Percentiles rank a stretch among this genome's conserved stretches.
Conservation (phyloP, 2,329 filamentous ascomycete genomes). For the Paracorniculantispora psalliotae region DNA sequence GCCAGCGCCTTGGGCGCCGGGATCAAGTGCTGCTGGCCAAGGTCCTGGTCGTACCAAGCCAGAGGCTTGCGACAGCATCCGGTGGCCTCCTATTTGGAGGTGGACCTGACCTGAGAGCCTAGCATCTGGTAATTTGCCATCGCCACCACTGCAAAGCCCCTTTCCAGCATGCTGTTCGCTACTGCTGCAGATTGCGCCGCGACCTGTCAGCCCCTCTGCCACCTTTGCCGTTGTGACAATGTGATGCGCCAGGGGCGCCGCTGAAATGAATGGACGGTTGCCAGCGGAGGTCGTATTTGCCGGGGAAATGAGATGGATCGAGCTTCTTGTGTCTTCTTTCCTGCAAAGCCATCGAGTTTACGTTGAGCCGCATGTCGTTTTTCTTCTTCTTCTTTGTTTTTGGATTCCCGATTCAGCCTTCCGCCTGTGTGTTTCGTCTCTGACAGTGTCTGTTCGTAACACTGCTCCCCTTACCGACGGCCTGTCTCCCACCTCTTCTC, state of each 20-base stretch:
- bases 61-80: neutral
- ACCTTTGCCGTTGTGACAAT: neutral
- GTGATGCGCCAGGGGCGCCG: neutral
- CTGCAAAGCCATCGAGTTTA: neutral
- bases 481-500: neutral
- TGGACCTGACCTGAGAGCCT: neutral
- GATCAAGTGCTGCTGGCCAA: constrained; percentile 2
- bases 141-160: constrained; percentile 4
- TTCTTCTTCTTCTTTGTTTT: neutral
- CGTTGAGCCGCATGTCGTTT: neutral
- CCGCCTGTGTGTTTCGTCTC: neutral
- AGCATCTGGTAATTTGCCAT: constrained; percentile 8
- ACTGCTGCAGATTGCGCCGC: constrained; percentile 8
- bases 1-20: neutral
- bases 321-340: constrained; percentile 1
- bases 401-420: neutral
- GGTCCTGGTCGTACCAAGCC: neutral
- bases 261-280: constrained; percentile 9
- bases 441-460: neutral
- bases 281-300: constrained; percentile 5
- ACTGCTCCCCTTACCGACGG: neutral
- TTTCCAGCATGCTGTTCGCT: neutral
- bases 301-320: constrained; percentile 13
- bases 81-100: neutral
- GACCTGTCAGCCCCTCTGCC: neutral